Evolutionary conservation across 352 stramenopile species (phyloP).

Genomic region (Globisporangium okanoganense): DNA sequence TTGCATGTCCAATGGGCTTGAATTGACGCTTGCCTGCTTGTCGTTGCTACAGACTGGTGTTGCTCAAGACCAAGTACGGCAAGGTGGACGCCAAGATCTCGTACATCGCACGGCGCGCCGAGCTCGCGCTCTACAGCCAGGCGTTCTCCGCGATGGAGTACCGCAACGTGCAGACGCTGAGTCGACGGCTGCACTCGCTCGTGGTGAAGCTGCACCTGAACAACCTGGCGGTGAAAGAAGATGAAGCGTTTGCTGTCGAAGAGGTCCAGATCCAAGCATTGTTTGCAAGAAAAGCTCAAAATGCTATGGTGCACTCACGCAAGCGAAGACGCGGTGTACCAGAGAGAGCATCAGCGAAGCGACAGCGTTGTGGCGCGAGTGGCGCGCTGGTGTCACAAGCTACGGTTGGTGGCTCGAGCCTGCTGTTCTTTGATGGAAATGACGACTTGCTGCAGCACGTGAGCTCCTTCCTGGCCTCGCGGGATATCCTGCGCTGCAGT

Average conservation of each 20-base stretch:
- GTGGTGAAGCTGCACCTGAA: conserved; percentile 63
- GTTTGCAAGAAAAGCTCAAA: neutral
- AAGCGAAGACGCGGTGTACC: neutral
- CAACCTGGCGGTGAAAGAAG: conserved; percentile 36
- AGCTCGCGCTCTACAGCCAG: conserved; percentile 52
- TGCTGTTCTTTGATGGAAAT: conserved; percentile 49
- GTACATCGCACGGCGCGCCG: conserved; percentile 51
- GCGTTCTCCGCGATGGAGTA: conserved; percentile 50
- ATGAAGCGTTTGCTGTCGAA: conserved; percentile 27
- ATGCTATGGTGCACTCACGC: neutral
- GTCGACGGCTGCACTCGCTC: conserved; percentile 45
- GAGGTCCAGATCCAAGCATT: conserved; percentile 4
- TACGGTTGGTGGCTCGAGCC: conserved; percentile 5
- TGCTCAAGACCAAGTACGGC: conserved; percentile 64
- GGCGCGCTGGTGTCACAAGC: too few relatives aligned
- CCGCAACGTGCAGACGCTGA: conserved; percentile 53
- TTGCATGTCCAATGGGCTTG: neutral
- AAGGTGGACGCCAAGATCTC: conserved; percentile 56
- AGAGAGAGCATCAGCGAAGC: neutral
- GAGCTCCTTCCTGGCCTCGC: conserved; percentile 35
- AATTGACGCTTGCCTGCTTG: neutral
- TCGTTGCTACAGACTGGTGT: conserved; percentile 26
- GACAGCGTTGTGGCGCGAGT: neutral
- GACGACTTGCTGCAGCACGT: conserved; percentile 36
- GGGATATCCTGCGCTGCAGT: conserved; percentile 30